These are phyloP conservation scores for Fusarium caatingaense DNA, from an alignment of 2,329 filamentous ascomycete genomes.

Conservation along the genomic window DNA sequence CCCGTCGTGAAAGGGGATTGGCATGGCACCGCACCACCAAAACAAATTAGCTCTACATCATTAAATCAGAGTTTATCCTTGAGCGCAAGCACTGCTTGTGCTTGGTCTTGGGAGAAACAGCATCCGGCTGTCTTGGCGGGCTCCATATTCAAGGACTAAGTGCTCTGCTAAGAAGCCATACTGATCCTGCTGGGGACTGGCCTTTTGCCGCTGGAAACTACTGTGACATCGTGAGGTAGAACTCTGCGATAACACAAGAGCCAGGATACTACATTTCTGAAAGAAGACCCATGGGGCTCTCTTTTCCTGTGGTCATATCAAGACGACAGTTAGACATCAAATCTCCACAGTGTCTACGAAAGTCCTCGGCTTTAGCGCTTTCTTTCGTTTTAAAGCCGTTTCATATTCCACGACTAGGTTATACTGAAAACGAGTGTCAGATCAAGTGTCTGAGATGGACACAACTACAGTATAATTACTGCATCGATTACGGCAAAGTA, in stretches of 20 bases:
- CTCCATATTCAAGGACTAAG: constrained; percentile 26
- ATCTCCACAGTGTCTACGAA: constrained; percentile 11
- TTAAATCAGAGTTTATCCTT: background rate
- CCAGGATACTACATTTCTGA: constrained; percentile 17
- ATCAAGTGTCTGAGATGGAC: background rate
- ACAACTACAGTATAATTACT: background rate
- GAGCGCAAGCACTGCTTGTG: background rate
- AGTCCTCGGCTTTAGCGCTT: constrained; percentile 7
- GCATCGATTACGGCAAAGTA: background rate
- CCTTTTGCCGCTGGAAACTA: constrained; percentile 19
- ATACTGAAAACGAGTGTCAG: background rate
- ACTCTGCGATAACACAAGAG: constrained; percentile 5
- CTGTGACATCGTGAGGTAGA: constrained; percentile 21
- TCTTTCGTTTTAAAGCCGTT: constrained; percentile 21
- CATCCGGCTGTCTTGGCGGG: constrained; percentile 30
- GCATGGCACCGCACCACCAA: background rate
- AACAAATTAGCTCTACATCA: constrained; percentile 1
- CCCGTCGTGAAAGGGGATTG: background rate
- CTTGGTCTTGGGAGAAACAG: constrained; percentile 15
- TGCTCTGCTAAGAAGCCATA: background rate
- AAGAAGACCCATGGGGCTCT: constrained; percentile 7
- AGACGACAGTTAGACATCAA: constrained; percentile 18
- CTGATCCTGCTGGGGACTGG: constrained; percentile 24
- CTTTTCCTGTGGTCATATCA: constrained; percentile 23
- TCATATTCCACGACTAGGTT: constrained; percentile 1